Base-by-base conservation (phyloP, 192 early-diverging fungal genomes). In the Coemansia sp. region DNA sequence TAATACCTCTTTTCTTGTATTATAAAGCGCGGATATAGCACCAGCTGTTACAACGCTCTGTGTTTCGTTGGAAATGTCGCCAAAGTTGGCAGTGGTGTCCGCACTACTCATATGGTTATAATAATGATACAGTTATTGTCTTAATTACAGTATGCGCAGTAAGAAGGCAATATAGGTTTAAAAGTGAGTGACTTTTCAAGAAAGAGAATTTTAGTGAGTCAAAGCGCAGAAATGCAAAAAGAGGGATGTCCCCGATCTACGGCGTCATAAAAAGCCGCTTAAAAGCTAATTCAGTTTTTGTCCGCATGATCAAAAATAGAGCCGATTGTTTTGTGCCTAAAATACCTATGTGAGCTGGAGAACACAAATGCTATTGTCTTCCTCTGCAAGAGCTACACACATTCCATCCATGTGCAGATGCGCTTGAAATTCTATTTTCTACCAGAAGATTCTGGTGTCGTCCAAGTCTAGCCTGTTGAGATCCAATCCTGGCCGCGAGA, bases 401-500 rank as follows among this genome's bases (percentile, higher is more conserved):
- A 6, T 36, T 10, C 33, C 33, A 10, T 36, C 6, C 33, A 36
- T 6, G 6, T 6, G 52, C 52, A 27, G 11, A 27, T 17, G 27
- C 6, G 29, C 4, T 19, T 10, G 9, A 4, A 57, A 8, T 0
- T 17, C 9, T 6, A 29, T 50, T 50, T 61, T 62, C 29, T 36
- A 71, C 68, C 68, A 71, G 14, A 51, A 61, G 19, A 64, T 63
- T 5, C 62, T 51, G 0, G 14, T 30, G 21, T 65, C 67, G 10
- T 69, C 73, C 14, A 68, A 57, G 54, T 65, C 73, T 21, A 66
- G 50, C 25, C 73, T 61, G 54, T 36, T 57, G 36, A 75, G 73
- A 62, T 75, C 73, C 46, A 75, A 64, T 11, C 73, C 73, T n/a
- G 67, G 73, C 10, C 73, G 66, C 5, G 73, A 14, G 62, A 69